Base-by-base conservation (phyloP, 495 filamentous ascomycete genomes). In the Elaphomyces granulatus region DNA sequence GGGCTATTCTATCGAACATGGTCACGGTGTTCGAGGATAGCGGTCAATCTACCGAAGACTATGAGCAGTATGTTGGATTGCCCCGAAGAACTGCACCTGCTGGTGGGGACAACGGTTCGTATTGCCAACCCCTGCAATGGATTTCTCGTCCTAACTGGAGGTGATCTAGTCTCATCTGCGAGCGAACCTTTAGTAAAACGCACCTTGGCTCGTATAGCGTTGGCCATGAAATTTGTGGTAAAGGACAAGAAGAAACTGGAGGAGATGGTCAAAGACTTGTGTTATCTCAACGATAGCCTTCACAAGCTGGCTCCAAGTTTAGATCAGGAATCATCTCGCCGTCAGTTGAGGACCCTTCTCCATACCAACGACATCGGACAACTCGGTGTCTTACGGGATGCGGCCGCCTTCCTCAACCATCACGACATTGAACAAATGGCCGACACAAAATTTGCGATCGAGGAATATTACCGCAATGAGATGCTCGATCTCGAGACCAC, bases 251-350 rank as follows among this genome's bases (percentile, higher is more conserved):
- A 19, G 16, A 42, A 35, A 12, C 40, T 53, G 42, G 36, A 45
- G 21, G 26, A 44, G 9, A 32, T 53, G 9, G 32, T 53, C 21
- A 47, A 45, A 33, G 28, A 51, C 15, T 33, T 53, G 15, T 42
- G 35, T 23, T 26, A 45, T 15, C 50, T 38, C 32, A 53, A 53
- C 36, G 42, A 50, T 33, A 48, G 48, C 32, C 44, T 53, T 12
- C 44, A 51, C 12, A 38, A 48, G 17, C 38, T 53, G 37, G 43
- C 43, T 20, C 40, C 48, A 32, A 20, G 37, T 20, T 21, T 51
- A 16, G 37, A 36, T 4, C 46, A 46, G 30, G 46, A 36, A 15
- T 48, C 46, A 15, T n/a, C 30, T 12, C 46, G 42, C 15, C 46
- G 46, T 15, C 19, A n/a, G n/a, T n/a, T n/a, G n/a, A n/a, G n/a